phyloP scores from a whole-genome alignment of 352 stramenopile species.

The Elongisporangium undulatum region DNA sequence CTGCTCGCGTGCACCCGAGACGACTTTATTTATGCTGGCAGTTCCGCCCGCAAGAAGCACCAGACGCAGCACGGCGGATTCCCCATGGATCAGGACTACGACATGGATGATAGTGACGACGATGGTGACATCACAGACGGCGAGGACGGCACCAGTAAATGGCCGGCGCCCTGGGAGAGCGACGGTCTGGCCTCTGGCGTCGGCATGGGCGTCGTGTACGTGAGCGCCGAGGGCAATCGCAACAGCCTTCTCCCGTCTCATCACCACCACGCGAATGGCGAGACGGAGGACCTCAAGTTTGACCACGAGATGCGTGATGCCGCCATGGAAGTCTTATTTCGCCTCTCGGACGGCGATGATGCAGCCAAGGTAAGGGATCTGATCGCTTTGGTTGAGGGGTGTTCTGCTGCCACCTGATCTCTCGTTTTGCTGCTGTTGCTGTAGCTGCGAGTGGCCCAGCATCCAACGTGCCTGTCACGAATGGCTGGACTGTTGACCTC shows the following conservation, averaged over 20 bases:
- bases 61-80: constrained; percentile 22
- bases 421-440: not conserved
- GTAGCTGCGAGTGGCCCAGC: constrained; percentile 58
- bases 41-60: constrained; percentile 12
- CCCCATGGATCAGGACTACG: constrained; percentile 34
- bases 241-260: not conserved
- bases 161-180: constrained; percentile 75
- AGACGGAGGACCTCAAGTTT: constrained; percentile 34
- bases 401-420: not conserved
- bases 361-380: constrained; percentile 31
- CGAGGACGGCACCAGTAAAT: constrained; percentile 46
- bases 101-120: constrained; percentile 52
- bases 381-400: not conserved
- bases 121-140: constrained; percentile 46
- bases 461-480: constrained; percentile 57
- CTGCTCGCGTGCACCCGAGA: constrained; percentile 46
- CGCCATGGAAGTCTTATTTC: constrained; percentile 68
- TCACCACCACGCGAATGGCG: constrained; percentile 23
- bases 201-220: constrained; percentile 78
- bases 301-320: constrained; percentile 79
- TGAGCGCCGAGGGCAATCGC: constrained; percentile 59
- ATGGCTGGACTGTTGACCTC: constrained; percentile 52
- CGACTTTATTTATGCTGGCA: constrained; percentile 32
- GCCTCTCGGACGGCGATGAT: constrained; percentile 60
- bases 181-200: constrained; percentile 59